A percentile compares a stretch with the other conserved stretches of the same genome.
Conservation (phyloP, 2,329 filamentous ascomycete genomes). For the Dactylellina haptotyla region DNA sequence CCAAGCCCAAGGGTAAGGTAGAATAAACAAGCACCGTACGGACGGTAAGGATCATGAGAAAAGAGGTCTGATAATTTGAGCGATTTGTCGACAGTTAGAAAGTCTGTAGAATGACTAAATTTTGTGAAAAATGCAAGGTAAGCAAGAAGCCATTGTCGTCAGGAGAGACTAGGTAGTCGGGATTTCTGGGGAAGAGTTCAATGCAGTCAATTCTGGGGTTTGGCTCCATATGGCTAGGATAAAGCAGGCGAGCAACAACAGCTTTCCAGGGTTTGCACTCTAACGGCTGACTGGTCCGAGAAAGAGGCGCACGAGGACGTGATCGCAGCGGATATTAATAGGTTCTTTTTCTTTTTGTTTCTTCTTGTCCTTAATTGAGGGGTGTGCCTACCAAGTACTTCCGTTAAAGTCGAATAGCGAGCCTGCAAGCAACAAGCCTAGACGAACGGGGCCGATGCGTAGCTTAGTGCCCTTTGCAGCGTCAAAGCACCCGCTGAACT, state of each 20-base stretch:
- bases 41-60: slow-evolving; percentile 12
- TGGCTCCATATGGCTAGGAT: slow-evolving; percentile 54
- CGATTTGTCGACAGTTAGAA: slow-evolving; percentile 50
- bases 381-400: slow-evolving; percentile 49
- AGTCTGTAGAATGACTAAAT: slow-evolving; percentile 30
- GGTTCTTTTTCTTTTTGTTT: slow-evolving; percentile 40
- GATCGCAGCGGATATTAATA: slow-evolving; percentile 54
- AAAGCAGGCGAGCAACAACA: slow-evolving; percentile 54
- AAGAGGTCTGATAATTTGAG: slow-evolving; percentile 20
- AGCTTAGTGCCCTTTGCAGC: slow-evolving; percentile 25
- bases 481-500: slow-evolving; percentile 52
- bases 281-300: slow-evolving; percentile 54
- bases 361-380: slow-evolving; percentile 6
- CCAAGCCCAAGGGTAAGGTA: slow-evolving; percentile 39
- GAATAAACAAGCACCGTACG: slow-evolving; percentile 20
- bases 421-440: slow-evolving; percentile 33
- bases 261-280: slow-evolving; percentile 52
- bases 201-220: slow-evolving; percentile 54
- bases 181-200: slow-evolving; percentile 54
- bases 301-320: slow-evolving; percentile 55
- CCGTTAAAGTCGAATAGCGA: slow-evolving; percentile 28
- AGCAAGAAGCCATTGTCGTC: slow-evolving; percentile 46
- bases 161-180: slow-evolving; percentile 53
- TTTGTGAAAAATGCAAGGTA: slow-evolving; percentile 46
- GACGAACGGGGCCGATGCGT: slow-evolving; percentile 46